Evolutionary conservation across 2,329 filamentous ascomycete genomes (phyloP), one percentile per base, ranked within the genome.

Genomic region (Calonectria hongkongensis): DNA sequence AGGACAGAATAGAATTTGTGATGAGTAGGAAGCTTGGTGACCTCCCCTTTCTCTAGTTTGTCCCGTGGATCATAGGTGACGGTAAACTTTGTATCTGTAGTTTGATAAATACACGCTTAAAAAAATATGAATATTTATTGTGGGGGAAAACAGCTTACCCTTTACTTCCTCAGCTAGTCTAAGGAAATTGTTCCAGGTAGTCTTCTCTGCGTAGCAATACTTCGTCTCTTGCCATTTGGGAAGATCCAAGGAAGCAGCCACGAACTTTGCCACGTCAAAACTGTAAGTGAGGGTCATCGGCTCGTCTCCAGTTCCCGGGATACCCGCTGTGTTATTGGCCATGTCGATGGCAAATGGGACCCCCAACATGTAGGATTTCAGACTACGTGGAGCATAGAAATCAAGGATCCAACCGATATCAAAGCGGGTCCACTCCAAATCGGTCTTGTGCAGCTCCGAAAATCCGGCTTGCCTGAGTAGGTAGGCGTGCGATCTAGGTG

Each of bases 351-450:
- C 54, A 41, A 58, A 58, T 7, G 33, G 54, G 18, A 58, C 54
- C 0, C 54, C 54, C 54, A 58, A 10, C 54, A 58, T 58, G 54
- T 58, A 16, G n/a, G 54, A 58, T 15, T 58, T 41, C n/a, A 58
- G 33, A 18, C 54, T 41, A 12, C 10, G 54, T 2, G 54, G 54
- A 18, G 54, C 54, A 18, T 58, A 58, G 25, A 58, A 58, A 18
- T 58, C 54, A 18, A 58, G 54, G n/a, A 58, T 58, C 54, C 54
- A 58, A 33, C 54, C 54, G 13, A 58, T 21, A 21, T 58, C 54
- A 5, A 41, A 58, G 33, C 54, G 54, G 13, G 54, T 58, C 54
- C 54, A 58, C 25, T 58, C 54, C n/a, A 58, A 41, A 16, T 58
- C 33, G 33, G 54, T 58, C 9, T 58, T 27, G 54, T 33, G 54